Evolutionary conservation across 2,329 filamentous ascomycete species (phyloP), one percentile per base, ranked within the genome.

Genomic region (Arthrinium phaeospermum): DNA sequence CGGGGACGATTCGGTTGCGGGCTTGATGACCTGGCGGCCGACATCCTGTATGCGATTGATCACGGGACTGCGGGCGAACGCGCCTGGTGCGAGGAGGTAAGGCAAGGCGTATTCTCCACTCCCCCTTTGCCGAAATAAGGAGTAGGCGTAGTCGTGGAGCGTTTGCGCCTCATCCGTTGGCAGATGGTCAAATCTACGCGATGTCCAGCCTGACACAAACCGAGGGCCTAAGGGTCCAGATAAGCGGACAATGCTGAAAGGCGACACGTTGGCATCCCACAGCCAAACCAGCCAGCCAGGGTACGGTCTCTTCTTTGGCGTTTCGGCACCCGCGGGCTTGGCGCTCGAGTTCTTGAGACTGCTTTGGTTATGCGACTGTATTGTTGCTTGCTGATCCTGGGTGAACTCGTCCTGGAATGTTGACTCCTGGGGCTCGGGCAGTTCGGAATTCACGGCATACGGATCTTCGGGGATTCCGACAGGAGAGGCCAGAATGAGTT

Each of bases 201-300:
- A 94, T 12, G 94, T 98, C 96, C 96, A 99, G 72, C 95, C 95
- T 0, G 95, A 98, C 0, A 98, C 94, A 47, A 99, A 91, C 34
- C 95, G 91, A 4, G 96, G 96, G 0, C 96, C 96, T 0, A 99
- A 85, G 0, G 96, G 96, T 0, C 96, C 96, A 1, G 94, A 89
- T 86, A 95, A 92, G 73, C 96, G 93, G 19, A 99, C 91, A 68
- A 99, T 86, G 75, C 92, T 96, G 82, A 99, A 99, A 8, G 96
- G 96, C 0, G 95, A 98, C 75, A 98, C 91, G 80, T 99, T 99
- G 76, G 95, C 93, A 76, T 99, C 96, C 96, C 96, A 99, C 5
- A 99, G 90, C 84, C 95, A 98, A 71, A 92, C 91, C 27, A 98
- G 86, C 95, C 96, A 98, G 81, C 92, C 91, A 0, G 95, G 94